These are phyloP conservation scores for Calonectria fujianensis DNA, from an alignment of 2,329 filamentous ascomycete genomes.

Conservation along the genomic window DNA sequence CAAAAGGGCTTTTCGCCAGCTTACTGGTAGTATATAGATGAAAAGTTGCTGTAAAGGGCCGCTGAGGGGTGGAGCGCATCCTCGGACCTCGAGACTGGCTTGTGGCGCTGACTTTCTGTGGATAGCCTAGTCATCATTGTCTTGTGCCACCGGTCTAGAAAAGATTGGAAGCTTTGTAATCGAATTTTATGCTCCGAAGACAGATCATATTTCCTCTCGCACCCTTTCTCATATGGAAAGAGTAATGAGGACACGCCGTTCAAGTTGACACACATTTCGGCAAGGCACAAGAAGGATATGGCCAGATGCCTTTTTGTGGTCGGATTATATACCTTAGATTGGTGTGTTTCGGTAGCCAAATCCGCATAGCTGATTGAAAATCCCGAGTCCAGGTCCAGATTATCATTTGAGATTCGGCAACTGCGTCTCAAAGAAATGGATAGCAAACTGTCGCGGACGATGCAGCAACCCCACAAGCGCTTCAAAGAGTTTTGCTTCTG, in stretches of 20 bases:
- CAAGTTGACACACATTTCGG: conserved; percentile 4
- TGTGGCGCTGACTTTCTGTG: not conserved
- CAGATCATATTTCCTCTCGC: not conserved
- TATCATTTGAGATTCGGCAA: conserved; percentile 16
- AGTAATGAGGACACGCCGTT: conserved; percentile 7
- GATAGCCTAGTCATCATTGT: not conserved
- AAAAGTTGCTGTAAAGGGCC: not conserved
- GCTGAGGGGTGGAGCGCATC: not conserved
- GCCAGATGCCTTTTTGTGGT: not conserved
- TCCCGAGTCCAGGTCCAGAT: not conserved
- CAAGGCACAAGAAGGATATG: not conserved
- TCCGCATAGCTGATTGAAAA: conserved; percentile 6
- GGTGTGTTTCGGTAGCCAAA: not conserved
- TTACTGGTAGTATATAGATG: conserved; percentile 20
- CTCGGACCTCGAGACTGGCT: too few relatives aligned
- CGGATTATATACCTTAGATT: conserved; percentile 2
- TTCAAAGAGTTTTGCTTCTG: not conserved
- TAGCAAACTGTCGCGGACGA: conserved; percentile 16
- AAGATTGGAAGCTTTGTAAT: not conserved
- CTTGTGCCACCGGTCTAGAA: conserved; percentile 1
- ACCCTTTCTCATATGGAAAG: conserved; percentile 18
- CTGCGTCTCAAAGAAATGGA: conserved; percentile 6
- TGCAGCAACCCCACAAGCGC: conserved; percentile 30
- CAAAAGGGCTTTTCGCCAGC: not conserved
- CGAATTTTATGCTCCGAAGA: not conserved